phyloP scores from a whole-genome alignment of 2,329 filamentous ascomycete genomes.

The Epichloe scottii region DNA sequence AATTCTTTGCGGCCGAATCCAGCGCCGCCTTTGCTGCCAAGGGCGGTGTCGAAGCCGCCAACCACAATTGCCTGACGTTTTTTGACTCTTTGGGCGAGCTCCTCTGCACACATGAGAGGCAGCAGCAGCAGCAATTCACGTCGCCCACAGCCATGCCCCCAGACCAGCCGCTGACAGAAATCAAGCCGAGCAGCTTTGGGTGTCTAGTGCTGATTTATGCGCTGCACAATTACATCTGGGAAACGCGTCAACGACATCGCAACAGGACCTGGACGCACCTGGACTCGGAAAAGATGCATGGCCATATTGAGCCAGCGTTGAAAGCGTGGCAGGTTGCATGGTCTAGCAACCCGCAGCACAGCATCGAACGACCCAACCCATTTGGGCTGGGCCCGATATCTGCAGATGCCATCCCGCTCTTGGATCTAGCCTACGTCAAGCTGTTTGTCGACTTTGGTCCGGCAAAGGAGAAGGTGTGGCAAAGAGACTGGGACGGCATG shows the following conservation, averaged over 20 bases:
- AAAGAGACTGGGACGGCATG: constrained; percentile 85
- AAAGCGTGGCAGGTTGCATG: constrained; percentile 91
- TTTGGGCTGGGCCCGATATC: constrained; percentile 72
- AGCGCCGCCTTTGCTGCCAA: constrained; percentile 69
- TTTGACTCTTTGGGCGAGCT: constrained; percentile 70
- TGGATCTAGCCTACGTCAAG: constrained; percentile 85
- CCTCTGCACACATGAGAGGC: constrained; percentile 59
- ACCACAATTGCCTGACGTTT: constrained; percentile 64
- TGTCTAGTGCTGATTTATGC: constrained; percentile 88
- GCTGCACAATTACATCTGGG: constrained; percentile 97
- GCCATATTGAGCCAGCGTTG: constrained; percentile 84
- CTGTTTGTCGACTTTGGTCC: constrained; percentile 87
- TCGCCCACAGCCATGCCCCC: constrained; percentile 1
- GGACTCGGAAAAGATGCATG: constrained; percentile 92
- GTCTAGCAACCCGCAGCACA: constrained; percentile 76
- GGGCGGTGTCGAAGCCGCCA: constrained; percentile 57
- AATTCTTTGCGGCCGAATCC: constrained; percentile 74
- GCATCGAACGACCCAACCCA: constrained; percentile 71
- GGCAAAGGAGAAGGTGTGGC: constrained; percentile 89
- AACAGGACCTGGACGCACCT: constrained; percentile 81
- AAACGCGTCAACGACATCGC: constrained; percentile 81
- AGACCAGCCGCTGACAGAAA: constrained; percentile 45
- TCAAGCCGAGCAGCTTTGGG: constrained; percentile 81
- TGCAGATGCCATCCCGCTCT: constrained; percentile 77
- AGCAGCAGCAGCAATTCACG: constrained; percentile 26